A percentile compares a stretch with the other conserved stretches of the same genome.
phyloP scores from a whole-genome alignment of 73 alveolate genomes.

The Tetrahymena thermophila region DNA sequence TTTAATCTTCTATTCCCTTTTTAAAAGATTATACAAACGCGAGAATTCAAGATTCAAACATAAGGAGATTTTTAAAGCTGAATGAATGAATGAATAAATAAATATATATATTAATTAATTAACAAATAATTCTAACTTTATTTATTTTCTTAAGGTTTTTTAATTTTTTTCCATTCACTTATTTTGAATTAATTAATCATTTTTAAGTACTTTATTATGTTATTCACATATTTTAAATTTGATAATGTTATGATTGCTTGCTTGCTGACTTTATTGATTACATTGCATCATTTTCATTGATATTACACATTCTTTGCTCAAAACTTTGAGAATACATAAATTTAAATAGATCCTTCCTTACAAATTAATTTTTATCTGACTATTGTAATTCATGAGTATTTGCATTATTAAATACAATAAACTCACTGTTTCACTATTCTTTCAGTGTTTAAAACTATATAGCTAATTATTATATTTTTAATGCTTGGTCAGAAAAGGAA shows the following conservation, averaged over 20 bases:
- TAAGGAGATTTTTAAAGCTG: background rate
- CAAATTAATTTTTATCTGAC: background rate
- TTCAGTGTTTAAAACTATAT: too few species aligned
- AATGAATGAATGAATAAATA: background rate
- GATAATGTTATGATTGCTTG: too few species aligned
- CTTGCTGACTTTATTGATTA: background rate
- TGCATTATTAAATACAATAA: background rate
- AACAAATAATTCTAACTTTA: background rate
- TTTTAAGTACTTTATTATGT: too few species aligned
- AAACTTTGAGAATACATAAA: background rate
- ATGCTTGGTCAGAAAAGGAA: background rate
- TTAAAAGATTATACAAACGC: background rate
- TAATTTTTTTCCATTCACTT: too few species aligned
- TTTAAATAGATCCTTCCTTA: background rate
- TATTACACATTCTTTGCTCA: background rate
- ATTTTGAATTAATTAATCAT: background rate
- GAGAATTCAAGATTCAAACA: background rate
- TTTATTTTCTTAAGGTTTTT: too few species aligned
- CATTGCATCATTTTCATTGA: background rate
- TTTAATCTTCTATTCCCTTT: background rate
- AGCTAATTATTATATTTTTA: too few species aligned
- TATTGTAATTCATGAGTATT: too few species aligned
- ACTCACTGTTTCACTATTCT: background rate
- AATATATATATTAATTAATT: too few species aligned
- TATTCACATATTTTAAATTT: too few species aligned